These are phyloP conservation scores for Citrus mangshanensis DNA, from an alignment of 345 rosid genomes.

Conservation along the genomic window DNA sequence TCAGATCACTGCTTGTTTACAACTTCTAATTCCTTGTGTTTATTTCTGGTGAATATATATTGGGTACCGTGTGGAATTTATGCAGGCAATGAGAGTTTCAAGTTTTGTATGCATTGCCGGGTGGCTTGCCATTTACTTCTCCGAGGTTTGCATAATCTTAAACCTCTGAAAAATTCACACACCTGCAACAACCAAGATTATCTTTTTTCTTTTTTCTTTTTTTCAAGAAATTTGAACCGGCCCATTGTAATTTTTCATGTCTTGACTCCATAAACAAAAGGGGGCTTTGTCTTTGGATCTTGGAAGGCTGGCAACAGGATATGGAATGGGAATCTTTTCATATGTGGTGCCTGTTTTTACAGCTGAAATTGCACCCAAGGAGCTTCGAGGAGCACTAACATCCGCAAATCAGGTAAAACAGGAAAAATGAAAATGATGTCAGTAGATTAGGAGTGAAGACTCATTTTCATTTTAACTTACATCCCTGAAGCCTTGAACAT, in stretches of 20 bases:
- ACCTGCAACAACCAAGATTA: not conserved
- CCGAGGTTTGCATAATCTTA: conserved; percentile 43
- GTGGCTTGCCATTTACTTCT: conserved; percentile 89
- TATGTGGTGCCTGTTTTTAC: conserved; percentile 91
- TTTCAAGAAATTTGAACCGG: not conserved
- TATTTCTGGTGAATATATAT: not conserved
- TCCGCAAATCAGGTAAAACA: conserved; percentile 70
- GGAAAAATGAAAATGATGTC: not conserved
- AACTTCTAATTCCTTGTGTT: not conserved
- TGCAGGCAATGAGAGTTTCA: conserved; percentile 82
- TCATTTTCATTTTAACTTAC: not conserved
- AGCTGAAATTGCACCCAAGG: conserved; percentile 87
- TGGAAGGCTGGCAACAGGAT: conserved; percentile 81
- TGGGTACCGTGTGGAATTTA: conserved; percentile 6
- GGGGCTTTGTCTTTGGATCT: conserved; percentile 60
- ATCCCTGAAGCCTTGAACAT: not conserved
- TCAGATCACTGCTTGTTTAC: not conserved
- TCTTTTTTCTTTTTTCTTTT: accelerated
- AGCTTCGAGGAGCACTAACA: conserved; percentile 77
- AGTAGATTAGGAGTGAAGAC: not conserved
- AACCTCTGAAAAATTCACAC: not conserved
- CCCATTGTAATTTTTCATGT: not conserved
- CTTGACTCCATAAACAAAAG: conserved; percentile 26
- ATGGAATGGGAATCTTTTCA: conserved; percentile 91
- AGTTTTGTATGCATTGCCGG: conserved; percentile 65